A percentile compares a stretch with the other conserved stretches of the same genome.
Evolutionary conservation across 805 yeast genomes (phyloP).

Genomic region (Lipomyces oligophaga): DNA sequence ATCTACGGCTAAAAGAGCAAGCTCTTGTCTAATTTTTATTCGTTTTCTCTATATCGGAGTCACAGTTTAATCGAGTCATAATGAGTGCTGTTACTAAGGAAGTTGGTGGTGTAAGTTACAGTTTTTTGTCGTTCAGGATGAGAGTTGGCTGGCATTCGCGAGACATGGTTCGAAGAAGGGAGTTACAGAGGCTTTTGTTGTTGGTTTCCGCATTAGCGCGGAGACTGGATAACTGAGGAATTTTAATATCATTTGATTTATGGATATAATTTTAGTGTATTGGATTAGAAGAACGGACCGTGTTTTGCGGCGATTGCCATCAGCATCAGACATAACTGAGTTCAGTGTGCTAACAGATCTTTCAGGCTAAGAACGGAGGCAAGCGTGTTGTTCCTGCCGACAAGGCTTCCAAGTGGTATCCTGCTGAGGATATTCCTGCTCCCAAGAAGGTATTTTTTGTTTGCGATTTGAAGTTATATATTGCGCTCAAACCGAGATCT

Average conservation of each 20-base stretch:
- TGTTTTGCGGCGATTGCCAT: no score
- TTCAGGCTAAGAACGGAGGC: slow-evolving; percentile 39
- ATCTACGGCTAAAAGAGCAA: no score
- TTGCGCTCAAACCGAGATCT: no score
- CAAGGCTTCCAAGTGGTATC: slow-evolving; percentile 89
- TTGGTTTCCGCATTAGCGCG: no score
- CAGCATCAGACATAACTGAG: no score
- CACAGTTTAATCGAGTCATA: no score
- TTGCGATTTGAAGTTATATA: no score
- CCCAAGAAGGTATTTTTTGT: slow-evolving; percentile 53
- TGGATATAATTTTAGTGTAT: background rate
- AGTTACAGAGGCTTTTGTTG: background rate
- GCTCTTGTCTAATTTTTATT: no score
- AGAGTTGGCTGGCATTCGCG: no score
- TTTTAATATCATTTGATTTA: background rate
- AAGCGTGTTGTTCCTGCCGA: slow-evolving; percentile 36
- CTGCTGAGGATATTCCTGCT: slow-evolving; percentile 84
- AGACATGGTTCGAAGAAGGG: background rate
- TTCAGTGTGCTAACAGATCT: background rate
- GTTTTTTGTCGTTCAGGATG: background rate
- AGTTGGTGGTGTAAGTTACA: slow-evolving; percentile 35
- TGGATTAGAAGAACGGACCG: background rate
- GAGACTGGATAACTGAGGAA: no score
- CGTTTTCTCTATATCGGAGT: no score
- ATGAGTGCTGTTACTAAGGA: slow-evolving; percentile 38